Evolutionary conservation across 106 monocot species (phyloP), one percentile per base, ranked within the genome.

Genomic region (Ottelia alismoides): DNA sequence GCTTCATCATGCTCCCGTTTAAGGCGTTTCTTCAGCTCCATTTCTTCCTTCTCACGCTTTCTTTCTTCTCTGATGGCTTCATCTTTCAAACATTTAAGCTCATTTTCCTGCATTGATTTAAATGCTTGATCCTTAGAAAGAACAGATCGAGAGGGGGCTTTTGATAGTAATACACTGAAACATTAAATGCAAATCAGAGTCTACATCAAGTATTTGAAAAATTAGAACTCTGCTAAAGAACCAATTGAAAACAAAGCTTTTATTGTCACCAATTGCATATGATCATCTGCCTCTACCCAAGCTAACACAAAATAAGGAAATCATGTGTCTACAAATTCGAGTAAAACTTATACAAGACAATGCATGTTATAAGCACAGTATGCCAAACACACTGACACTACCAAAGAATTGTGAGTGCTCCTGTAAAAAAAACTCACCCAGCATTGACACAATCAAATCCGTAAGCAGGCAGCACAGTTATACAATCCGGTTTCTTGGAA

Each of bases 21-120:
- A 20, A 68, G 62, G 28, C 57, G 58, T 26, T 55, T 62, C 55
- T 67, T 63, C 28, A 51, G 28, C 44, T 75, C 70, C 18, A 53
- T 27, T 49, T 70, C 65, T 54, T 75, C 69, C 47, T 68, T 78
- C 62, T 72, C 71, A 30, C 71, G 65, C 35, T 61, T 58, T 24
- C 35, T 65, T 60, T 60, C 70, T 53, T 65, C 70, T 65, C 61
- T 76, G 1, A 65, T 60, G 46, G 62, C 60, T 62, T 71, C 76
- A 55, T 72, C 74, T 69, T 87, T 67, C 22, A 70, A 26, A 23
- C 73, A 28, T 28, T 70, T 88, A 18, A 61, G 58, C 49, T 90
- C 88, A 47, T 81, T 94, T 60, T 88, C 83, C 89, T 89, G 53
- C 16, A 73, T 58, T 22, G 1, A 14, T 57, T 25, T n/a, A 25